These are phyloP conservation scores for Candida boidinii DNA, from an alignment of 805 yeast species.

Conservation along the genomic window DNA sequence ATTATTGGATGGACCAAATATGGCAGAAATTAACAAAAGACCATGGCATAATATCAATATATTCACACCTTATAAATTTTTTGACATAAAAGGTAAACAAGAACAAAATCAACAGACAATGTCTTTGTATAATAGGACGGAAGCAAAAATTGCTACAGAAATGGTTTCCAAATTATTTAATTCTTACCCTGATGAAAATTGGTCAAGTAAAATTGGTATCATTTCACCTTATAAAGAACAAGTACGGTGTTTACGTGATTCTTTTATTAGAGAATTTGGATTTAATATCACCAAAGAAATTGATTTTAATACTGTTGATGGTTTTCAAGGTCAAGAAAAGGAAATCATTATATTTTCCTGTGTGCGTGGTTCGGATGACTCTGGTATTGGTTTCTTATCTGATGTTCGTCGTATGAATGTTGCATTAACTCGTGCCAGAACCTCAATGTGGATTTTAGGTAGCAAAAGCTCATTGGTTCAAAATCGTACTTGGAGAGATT, in stretches of 20 bases:
- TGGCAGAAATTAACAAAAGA: slow-evolving; percentile 48
- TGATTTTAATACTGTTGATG: slow-evolving; percentile 93
- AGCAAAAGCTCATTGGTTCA: slow-evolving; percentile 54
- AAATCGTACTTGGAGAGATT: slow-evolving; percentile 65
- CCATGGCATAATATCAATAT: slow-evolving; percentile 63
- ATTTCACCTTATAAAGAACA: slow-evolving; percentile 96
- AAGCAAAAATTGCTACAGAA: slow-evolving; percentile 67
- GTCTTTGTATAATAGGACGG: slow-evolving; percentile 64
- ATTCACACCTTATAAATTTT: slow-evolving; percentile 73
- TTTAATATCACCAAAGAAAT: slow-evolving; percentile 51
- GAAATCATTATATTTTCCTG: slow-evolving; percentile 91
- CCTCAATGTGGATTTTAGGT: slow-evolving; percentile 91
- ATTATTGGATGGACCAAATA: slow-evolving; percentile 71
- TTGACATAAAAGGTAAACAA: slow-evolving; percentile 61
- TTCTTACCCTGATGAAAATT: slow-evolving; percentile 39
- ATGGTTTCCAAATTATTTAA: slow-evolving; percentile 46
- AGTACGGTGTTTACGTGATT: slow-evolving; percentile 45
- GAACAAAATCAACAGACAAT: slow-evolving; percentile 53
- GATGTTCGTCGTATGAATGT: slow-evolving; percentile 96
- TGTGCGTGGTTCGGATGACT: slow-evolving; percentile 63
- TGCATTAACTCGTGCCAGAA: slow-evolving; percentile 87
- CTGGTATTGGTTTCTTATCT: slow-evolving; percentile 78
- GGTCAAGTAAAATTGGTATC: slow-evolving; percentile 73
- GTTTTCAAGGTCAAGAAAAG: slow-evolving; percentile 97
- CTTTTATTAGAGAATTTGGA: slow-evolving; percentile 58